Evolutionary conservation across 2,329 filamentous ascomycete genomes (phyloP), one percentile per base, ranked within the genome.

Genomic region (Diaporthe amygdali): DNA sequence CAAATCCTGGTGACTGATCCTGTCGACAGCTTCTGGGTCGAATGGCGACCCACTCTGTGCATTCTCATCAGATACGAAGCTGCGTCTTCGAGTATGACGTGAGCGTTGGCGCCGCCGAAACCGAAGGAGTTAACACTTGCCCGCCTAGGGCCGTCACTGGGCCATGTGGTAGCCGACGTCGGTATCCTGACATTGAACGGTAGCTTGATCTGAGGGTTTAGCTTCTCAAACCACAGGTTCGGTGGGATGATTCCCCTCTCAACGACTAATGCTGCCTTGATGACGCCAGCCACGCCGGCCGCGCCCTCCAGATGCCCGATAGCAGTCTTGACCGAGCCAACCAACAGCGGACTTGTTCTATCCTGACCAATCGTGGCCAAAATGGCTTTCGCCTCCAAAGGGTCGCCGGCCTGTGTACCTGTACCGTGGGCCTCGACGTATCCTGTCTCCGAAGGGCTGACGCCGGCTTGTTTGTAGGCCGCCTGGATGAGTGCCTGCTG

Each of bases 401-500:
- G 27, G 4, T 72, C 71, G 6, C 71, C 67, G 3, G 61, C 59
- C n/a, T n/a, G 14, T 0, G 67, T 72, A 0, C 67, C 71, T 2
- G 67, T 74, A 2, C 73, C 73, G 46, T 77, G 76, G 0, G 73
- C 74, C 51, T 80, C 78, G 14, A 79, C 51, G 49, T 76, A 77
- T 8, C 64, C 44, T 0, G 74, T 76, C 7, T 73, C 69, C 6
- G 25, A 12, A 0, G 69, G 69, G 27, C 47, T 32, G 2, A 76
- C 55, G 0, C 70, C 69, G 1, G 73, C 72, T 5, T 64, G 63
- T 0, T 14, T 7, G 71, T 83, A 82, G 0, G 75, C 75, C 4
- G 73, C 56, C 64, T 74, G 54, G 52, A 81, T 82, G 2, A 81
- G 70, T 0, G 59, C 46, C 15, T 68, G 74, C 68, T 83, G 82